Base-by-base conservation (phyloP, 371 early-diverging fungal species). In the Fennellomyces sp. region DNA sequence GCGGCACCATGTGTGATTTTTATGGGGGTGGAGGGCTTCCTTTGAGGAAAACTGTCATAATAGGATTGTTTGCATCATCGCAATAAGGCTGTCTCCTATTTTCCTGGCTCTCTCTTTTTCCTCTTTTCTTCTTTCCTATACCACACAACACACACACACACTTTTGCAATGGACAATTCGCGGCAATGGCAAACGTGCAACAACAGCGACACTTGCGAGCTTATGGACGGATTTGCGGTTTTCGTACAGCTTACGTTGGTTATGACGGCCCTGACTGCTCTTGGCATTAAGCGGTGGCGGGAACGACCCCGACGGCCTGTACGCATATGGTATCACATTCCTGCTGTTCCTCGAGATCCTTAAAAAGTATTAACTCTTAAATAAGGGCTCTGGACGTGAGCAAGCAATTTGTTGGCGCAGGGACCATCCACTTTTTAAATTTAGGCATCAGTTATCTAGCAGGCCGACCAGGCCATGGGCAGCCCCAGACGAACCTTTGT, bases 281-380 rank as follows among this genome's bases (percentile, higher is more conserved):
- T 88, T 21, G 67, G 83, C 25, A 76, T 80, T 41, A 88, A 88
- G 51, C 74, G 87, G 27, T 72, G 69, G 15, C 72, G 70, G 52
- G 88, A 88, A 60, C 58, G 81, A 51, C 88, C 88, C 19, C 82
- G 78, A 64, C 63, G 88, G 53, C 85, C 87, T 7, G 63, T 83
- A 35, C 68, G 58, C 15, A 73, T 88, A 65, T 88, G 88, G 88
- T 72, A 72, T 15, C 29, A 12, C 25, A 49, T 10, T 4, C 41
- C 8, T 38, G n/a, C n/a, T n/a, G n/a, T n/a, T n/a, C n/a, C n/a
- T n/a, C n/a, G n/a, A 23, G 12, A 38, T 36, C n/a, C 41, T 27
- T 27, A 12, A 4, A 15, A 25, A n/a, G n/a, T n/a, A n/a, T n/a
- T n/a, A n/a, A n/a, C n/a, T n/a, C n/a, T n/a, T 31, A 17, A 30